A percentile compares a stretch with the other conserved stretches of the same genome.
Conservation (phyloP, 352 stramenopile genomes). For the Pythium dissotocum region DNA sequence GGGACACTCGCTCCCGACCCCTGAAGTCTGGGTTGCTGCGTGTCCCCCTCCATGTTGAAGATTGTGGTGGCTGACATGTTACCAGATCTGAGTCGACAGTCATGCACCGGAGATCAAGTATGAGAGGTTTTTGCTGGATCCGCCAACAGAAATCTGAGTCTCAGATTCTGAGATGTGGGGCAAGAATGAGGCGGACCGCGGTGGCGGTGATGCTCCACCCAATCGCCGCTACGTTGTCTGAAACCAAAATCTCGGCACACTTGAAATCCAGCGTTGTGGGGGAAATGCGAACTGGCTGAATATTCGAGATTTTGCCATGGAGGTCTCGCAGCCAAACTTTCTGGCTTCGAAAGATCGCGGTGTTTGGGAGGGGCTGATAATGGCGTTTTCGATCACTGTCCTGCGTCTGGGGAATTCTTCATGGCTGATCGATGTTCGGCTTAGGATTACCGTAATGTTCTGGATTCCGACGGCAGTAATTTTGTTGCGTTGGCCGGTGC, state of each 20-base stretch:
- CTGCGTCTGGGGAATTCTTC: neutral
- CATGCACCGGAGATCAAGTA: neutral
- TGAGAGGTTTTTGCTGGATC: constrained; percentile 11
- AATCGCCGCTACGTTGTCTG: neutral
- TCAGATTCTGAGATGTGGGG: constrained; percentile 23
- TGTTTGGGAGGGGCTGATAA: neutral
- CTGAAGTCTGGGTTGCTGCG: too few species aligned
- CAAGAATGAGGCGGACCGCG: neutral
- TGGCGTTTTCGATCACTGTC: neutral
- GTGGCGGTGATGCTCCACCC: neutral
- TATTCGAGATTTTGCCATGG: neutral
- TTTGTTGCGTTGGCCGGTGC: neutral
- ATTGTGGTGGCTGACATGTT: constrained; percentile 1
- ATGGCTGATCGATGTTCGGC: neutral
- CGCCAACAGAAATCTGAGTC: constrained; percentile 24
- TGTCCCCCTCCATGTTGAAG: constrained; percentile 16
- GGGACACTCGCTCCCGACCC: neutral
- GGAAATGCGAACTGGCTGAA: neutral
- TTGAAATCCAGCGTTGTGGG: neutral
- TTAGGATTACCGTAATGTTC: neutral
- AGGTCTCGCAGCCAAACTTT: neutral
- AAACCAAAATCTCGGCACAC: constrained; percentile 6
- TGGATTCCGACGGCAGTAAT: neutral
- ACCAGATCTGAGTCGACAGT: constrained; percentile 2
- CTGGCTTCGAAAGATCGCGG: neutral